Evolutionary conservation across 1,284 basidiomycete genomes (phyloP), one percentile per base, ranked within the genome.

Genomic region (Leccinum fuscescens): DNA sequence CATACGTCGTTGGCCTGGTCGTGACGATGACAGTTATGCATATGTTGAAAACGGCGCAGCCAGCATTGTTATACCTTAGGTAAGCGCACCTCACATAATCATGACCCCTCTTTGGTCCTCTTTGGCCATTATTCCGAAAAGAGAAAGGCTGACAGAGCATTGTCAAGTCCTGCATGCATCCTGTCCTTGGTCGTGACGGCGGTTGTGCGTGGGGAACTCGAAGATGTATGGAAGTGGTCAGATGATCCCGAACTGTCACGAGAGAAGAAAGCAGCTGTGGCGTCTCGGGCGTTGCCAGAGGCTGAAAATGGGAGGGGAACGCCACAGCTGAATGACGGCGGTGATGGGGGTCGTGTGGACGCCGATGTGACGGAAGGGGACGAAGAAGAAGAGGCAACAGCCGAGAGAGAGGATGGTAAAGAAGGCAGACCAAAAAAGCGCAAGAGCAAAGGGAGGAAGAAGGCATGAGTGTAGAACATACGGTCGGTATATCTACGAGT

Each of bases 21-120:
- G 84, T 81, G 9, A 97, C 96, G 3, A 94, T 98, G 85, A 73
- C 73, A 0, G 92, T 96, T 15, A 96, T 98, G 95, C 92, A 96
- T 72, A 71, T 80, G 49, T 90, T 89, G 69, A 80, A 82, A 53
- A 83, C 82, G 14, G 94, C 93, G 0, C 96, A 99, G 69, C 96
- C 96, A 3, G 96, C 96, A 2, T 77, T 99, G 61, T 79, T 99
- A 39, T 99, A 98, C 74, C 82, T 99, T 65, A 87, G 90, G 92
- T 92, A 67, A 73, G 86, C 73, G n/a, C 17, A 31, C 11, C 17
- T 48, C 17, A 55, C 54, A 33, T 44, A n/a, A 17, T 5, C 54
- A 39, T 20, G 0, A 17, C 9, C 42, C 42, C n/a, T n/a, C 15
- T 9, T 37, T 37, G 15, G 37, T 3, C 39, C 15, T 37, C 37